Percentiles rank a stretch among this genome's conserved stretches.
Evolutionary conservation across 306 rosid genomes (phyloP).

Genomic region (Glycine tomentella): DNA sequence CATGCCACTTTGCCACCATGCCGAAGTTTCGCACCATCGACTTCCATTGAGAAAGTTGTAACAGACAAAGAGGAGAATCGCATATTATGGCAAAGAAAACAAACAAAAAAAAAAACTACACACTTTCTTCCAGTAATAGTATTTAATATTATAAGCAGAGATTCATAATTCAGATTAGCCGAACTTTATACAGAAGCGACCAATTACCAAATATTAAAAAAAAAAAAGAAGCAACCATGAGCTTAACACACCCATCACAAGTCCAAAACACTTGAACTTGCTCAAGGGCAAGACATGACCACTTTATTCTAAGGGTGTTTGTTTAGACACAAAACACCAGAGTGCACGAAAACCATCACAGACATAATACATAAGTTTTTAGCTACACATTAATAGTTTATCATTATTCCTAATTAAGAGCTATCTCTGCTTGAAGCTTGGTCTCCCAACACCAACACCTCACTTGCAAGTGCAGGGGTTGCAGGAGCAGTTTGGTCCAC

Average conservation of each 20-base stretch:
- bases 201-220: background rate
- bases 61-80: too few relatives aligned
- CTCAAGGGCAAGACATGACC: conserved; percentile 25
- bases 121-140: background rate
- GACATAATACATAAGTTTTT: background rate
- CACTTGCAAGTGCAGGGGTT: conserved; percentile 83
- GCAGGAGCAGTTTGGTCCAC: conserved; percentile 79
- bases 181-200: conserved; percentile 15
- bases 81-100: background rate
- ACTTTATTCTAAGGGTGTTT: conserved; percentile 53
- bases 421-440: conserved; percentile 50
- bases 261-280: conserved; percentile 35
- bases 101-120: too few relatives aligned
- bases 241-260: conserved; percentile 15
- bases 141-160: conserved; percentile 41
- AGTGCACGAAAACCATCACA: background rate
- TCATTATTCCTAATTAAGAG: conserved; percentile 17
- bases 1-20: background rate
- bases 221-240: conserved; percentile 43
- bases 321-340: conserved; percentile 16
- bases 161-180: conserved; percentile 24
- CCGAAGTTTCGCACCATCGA: background rate
- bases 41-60: background rate
- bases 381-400: background rate
- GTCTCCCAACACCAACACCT: background rate